These are phyloP conservation scores for Pleurotus cornucopiae DNA, from an alignment of 768 basidiomycete species.

Conservation along the genomic window DNA sequence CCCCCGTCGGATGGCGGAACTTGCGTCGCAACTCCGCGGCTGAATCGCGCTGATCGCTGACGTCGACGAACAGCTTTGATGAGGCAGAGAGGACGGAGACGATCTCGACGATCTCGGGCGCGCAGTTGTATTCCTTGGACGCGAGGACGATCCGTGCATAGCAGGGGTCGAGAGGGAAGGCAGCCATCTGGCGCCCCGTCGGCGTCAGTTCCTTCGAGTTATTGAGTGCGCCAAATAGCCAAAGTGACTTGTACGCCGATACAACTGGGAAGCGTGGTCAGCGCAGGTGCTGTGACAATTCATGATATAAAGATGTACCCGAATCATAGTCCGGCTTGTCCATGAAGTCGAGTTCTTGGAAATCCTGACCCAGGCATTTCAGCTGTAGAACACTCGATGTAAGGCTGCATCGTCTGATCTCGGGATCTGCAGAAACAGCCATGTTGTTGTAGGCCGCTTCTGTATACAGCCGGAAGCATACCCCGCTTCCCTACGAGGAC, in stretches of 20 bases:
- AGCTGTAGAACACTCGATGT: conserved; percentile 82
- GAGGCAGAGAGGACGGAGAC: conserved; percentile 80
- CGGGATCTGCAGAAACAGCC: conserved; percentile 69
- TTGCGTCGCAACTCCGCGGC: conserved; percentile 67
- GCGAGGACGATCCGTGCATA: conserved; percentile 77
- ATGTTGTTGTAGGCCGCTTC: conserved; percentile 71
- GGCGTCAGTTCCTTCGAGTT: conserved; percentile 60
- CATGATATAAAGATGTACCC: conserved; percentile 41
- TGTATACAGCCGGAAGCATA: conserved; percentile 92
- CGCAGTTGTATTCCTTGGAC: conserved; percentile 69
- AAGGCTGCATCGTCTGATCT: conserved; percentile 86
- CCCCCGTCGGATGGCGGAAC: conserved; percentile 82
- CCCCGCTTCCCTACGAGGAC: conserved; percentile 59
- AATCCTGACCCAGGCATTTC: conserved; percentile 76
- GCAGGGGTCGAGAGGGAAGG: conserved; percentile 89
- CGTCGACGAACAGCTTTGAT: conserved; percentile 78
- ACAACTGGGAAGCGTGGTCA: conserved; percentile 35
- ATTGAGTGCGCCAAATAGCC: conserved; percentile 77
- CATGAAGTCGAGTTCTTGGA: conserved; percentile 83
- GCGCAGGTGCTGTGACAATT: background rate
- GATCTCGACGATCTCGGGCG: conserved; percentile 77
- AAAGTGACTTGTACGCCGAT: conserved; percentile 68
- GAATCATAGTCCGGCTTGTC: conserved; percentile 76
- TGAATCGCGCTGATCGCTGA: conserved; percentile 67
- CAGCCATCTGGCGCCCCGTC: conserved; percentile 79